Percentiles rank a stretch among this genome's conserved stretches.
Evolutionary conservation across 202 grass and related monocot genomes (phyloP).

Genomic region (Musa balbisiana): DNA sequence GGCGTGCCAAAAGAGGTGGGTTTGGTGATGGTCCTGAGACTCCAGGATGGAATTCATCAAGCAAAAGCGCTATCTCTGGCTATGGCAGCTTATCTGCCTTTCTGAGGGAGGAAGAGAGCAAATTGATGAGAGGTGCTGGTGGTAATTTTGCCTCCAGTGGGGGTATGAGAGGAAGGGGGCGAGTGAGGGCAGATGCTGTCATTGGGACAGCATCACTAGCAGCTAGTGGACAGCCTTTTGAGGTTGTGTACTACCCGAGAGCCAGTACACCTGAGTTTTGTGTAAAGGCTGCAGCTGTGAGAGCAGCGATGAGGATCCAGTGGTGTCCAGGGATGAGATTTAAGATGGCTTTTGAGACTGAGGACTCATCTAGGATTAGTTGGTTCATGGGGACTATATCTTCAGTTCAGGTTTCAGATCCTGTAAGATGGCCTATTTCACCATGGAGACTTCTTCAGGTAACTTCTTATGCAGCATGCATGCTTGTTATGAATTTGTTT

Average conservation of each 20-base stretch:
- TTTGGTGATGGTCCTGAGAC: slow-evolving; percentile 26
- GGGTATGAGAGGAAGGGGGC: slow-evolving; percentile 33
- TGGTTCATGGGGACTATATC: slow-evolving; percentile 94
- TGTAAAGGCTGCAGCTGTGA: slow-evolving; percentile 44
- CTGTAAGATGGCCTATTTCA: slow-evolving; percentile 55
- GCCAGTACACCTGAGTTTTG: slow-evolving; percentile 58
- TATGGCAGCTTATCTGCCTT: slow-evolving; percentile 13
- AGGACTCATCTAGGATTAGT: slow-evolving; percentile 86
- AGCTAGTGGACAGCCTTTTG: slow-evolving; percentile 54
- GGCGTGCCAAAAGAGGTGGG: slow-evolving; percentile 48
- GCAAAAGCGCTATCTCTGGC: background rate
- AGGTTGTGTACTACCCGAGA: slow-evolving; percentile 75
- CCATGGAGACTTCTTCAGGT: slow-evolving; percentile 88
- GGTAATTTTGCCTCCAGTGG: slow-evolving; percentile 4
- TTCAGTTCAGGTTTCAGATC: slow-evolving; percentile 49
- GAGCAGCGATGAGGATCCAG: slow-evolving; percentile 47
- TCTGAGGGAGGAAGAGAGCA: slow-evolving; percentile 5
- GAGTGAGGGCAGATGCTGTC: slow-evolving; percentile 51
- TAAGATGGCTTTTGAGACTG: slow-evolving; percentile 97
- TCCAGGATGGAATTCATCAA: slow-evolving; percentile 10
- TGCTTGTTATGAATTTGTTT: background rate
- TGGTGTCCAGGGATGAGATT: slow-evolving; percentile 80
- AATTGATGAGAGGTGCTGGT: slow-evolving; percentile 22
- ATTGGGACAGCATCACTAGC: slow-evolving; percentile 46
- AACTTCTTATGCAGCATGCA: slow-evolving; percentile 2